These are phyloP conservation scores for Acacia pycnantha DNA, from an alignment of 331 rosid species.

Conservation along the genomic window DNA sequence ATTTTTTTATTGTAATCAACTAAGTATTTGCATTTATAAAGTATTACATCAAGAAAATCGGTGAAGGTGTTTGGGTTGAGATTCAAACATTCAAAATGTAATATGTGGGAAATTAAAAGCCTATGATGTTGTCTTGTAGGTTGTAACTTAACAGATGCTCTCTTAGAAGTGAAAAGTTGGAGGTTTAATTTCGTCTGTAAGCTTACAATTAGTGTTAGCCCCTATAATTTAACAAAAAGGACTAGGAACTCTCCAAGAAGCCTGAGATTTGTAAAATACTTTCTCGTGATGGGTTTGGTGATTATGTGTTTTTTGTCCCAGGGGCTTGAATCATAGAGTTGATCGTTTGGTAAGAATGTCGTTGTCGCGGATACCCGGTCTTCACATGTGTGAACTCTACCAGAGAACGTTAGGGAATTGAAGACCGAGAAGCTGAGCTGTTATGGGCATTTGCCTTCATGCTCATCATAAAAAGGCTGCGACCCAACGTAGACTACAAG, in stretches of 20 bases:
- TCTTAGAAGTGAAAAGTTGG: too few species aligned
- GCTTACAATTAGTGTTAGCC: too few species aligned
- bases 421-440: background rate
- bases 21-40: too few species aligned
- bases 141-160: too few species aligned
- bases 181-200: too few species aligned
- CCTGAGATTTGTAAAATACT: background rate
- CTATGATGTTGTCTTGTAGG: too few species aligned
- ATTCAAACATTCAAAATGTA: too few species aligned
- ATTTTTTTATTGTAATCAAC: too few species aligned
- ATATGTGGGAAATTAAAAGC: too few species aligned
- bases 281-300: background rate
- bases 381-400: background rate
- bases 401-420: background rate
- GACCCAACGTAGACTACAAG: background rate
- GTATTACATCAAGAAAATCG: too few species aligned
- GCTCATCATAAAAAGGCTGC: background rate
- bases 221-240: too few species aligned
- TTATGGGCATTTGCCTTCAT: background rate
- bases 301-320: background rate
- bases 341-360: background rate
- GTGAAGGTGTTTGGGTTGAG: too few species aligned
- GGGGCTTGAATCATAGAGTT: background rate
- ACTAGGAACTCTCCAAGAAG: background rate
- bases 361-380: background rate